Evolutionary conservation across 2,329 filamentous ascomycete genomes (phyloP).

Genomic region (Monilinia laxa): DNA sequence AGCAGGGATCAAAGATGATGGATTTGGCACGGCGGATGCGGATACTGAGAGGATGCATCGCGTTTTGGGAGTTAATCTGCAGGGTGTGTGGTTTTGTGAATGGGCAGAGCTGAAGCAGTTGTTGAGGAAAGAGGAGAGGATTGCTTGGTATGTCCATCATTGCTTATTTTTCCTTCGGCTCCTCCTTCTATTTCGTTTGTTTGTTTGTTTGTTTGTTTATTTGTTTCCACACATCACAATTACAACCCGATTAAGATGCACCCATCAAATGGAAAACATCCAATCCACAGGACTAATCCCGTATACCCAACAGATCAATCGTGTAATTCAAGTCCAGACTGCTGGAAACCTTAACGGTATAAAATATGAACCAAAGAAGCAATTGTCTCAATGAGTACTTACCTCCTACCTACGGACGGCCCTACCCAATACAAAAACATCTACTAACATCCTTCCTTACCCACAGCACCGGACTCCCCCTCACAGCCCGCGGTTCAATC

Average conservation of each 20-base stretch:
- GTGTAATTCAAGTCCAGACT: no score
- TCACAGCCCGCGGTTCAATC: constrained; percentile 37
- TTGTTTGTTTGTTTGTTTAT: not conserved
- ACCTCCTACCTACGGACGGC: not conserved
- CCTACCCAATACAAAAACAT: not conserved
- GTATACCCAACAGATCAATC: no score
- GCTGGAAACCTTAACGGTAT: no score
- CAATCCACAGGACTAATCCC: no score
- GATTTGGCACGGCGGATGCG: constrained; percentile 33
- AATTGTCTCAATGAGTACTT: not conserved
- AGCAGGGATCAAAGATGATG: constrained; percentile 40
- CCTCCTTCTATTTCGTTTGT: not conserved
- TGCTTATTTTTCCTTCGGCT: not conserved
- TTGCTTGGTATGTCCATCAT: constrained; percentile 25
- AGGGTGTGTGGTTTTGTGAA: constrained; percentile 42
- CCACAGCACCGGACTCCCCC: constrained; percentile 31
- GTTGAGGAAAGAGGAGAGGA: constrained; percentile 33
- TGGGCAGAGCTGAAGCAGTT: constrained; percentile 40
- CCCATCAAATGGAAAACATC: not conserved
- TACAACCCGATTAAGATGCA: no score
- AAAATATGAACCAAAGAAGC: not conserved
- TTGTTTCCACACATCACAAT: not conserved
- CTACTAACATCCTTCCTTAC: not conserved
- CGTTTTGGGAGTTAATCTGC: constrained; percentile 42
- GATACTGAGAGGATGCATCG: constrained; percentile 31